Percentiles rank a stretch among this genome's conserved stretches.
These are phyloP conservation scores for Iberis pinnata DNA, from an alignment of 345 rosid species.

Conservation along the genomic window DNA sequence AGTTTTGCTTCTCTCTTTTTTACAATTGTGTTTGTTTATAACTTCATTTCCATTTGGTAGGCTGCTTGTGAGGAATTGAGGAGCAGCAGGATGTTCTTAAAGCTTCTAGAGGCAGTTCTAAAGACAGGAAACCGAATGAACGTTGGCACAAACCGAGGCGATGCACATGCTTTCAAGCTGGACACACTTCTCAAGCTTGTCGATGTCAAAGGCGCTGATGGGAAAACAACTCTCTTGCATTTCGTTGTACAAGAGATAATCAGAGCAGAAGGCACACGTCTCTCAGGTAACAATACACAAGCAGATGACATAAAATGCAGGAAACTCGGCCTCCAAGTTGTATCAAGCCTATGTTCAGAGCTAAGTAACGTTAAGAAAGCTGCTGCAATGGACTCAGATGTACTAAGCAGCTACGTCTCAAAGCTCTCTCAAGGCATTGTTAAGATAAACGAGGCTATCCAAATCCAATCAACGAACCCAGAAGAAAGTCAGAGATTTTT, in stretches of 20 bases:
- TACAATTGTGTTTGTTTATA: not conserved
- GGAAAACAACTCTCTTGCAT: constrained; percentile 92
- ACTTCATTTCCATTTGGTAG: constrained; percentile 32
- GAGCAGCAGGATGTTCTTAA: constrained; percentile 82
- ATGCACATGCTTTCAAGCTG: constrained; percentile 95
- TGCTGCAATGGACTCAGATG: constrained; percentile 97
- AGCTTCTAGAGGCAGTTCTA: constrained; percentile 89
- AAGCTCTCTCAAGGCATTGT: constrained; percentile 70
- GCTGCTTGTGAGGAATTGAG: constrained; percentile 93
- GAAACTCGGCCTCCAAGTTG: constrained; percentile 89
- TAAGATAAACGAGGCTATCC: constrained; percentile 51
- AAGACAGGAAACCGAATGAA: constrained; percentile 99
- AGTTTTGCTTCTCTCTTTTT: not conserved
- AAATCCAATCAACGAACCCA: constrained; percentile 25
- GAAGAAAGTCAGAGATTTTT: constrained; percentile 52
- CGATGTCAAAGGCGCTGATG: constrained; percentile 93
- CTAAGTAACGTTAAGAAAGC: constrained; percentile 83
- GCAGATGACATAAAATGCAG: constrained; percentile 70
- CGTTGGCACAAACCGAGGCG: constrained; percentile 95
- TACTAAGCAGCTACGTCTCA: constrained; percentile 65
- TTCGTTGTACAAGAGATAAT: constrained; percentile 96
- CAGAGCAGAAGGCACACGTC: constrained; percentile 86
- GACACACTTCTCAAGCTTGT: constrained; percentile 94
- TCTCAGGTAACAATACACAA: constrained; percentile 43
- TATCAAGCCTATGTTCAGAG: constrained; percentile 72